Evolutionary conservation across 495 filamentous ascomycete species (phyloP), one percentile per base, ranked within the genome.

Genomic region (Penicillium simplicissimum): DNA sequence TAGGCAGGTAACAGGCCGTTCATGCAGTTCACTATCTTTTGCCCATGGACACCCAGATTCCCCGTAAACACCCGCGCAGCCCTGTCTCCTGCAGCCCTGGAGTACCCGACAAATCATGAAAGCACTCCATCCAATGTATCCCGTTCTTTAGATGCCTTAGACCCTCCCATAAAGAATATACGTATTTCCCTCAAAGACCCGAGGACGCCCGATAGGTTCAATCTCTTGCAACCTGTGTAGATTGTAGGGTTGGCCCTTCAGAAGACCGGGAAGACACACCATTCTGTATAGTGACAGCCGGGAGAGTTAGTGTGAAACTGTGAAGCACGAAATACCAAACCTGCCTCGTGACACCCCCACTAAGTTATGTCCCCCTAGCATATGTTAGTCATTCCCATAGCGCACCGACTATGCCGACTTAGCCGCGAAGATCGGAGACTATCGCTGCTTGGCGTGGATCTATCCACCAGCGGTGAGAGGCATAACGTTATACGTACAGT

Each of bases 381-480:
- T 25, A 25, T 25, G 23, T 25, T 25, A 25, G 23, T 25, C 23
- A 25, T 25, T 25, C 25, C 54, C 52, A 31, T 64, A 61, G 52
- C 61, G 61, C 54, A 58, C 58, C 56, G 59, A 59, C 60, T 58
- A 67, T 65, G 64, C 69, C 67, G 67, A 63, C 57, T 55, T 69
- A 69, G 62, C 67, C 69, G 69, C 64, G 66, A 43, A 43, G 66
- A 69, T 71, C 69, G 53, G 49, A 52, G 40, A 57, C 62, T 60
- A 63, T 65, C 45, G 38, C 42, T 31, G 19, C 53, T 65, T 67
- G 56, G 60, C 56, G 64, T 58, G 61, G 68, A 70, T 70, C 62
- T 57, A 57, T 67, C 53, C 59, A 61, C 51, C 59, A 67, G 68
- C 68, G 68, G 68, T 71, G 68, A 67, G 52, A 53, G 3, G 35